Evolutionary conservation across 805 yeast species (phyloP), one percentile per base, ranked within the genome.

Genomic region (Isabelozyma pseudorhagii): DNA sequence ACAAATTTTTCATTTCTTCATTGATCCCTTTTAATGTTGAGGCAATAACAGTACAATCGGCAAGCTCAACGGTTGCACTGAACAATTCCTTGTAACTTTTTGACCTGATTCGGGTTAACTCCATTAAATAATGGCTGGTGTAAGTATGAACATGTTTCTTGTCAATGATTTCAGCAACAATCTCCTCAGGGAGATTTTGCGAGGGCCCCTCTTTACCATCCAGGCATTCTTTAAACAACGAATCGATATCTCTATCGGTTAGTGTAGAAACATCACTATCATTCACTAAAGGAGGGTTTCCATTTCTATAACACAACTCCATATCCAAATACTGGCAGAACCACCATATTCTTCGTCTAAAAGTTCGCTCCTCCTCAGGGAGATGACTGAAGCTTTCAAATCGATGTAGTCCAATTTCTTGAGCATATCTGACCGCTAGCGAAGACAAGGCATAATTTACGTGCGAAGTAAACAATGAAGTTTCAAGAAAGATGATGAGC

Each of bases 361-460:
- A 46, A 10, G 39, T 42, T 28, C 55, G 61, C 29, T 66, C 72
- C 14, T 53, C 63, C 0, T 46, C 42, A 1, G 62, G 47, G 17
- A 69, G 50, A 18, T 56, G 51, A 10, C 43, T 52, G 38, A 59
- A 63, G 3, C 68, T 55, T 48, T 72, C 77, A n/a, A 50, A 46
- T 8, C 75, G 53, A 53, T 73, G 77, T 45, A 73, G 57, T 1
- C 78, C 78, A 41, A 72, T 57, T 42, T 71, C 75, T 51, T 72
- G 77, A 3, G 77, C 77, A 51, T 57, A 69, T 39, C 76, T 54
- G 2, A 71, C 64, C 0, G 75, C 77, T 28, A 70, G 62, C 0
- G 71, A 54, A 3, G 60, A 52, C 10, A 72, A 51, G 8, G 64
- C 60, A 53, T 64, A 67, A 46, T 64, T 67, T 36, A 68, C 63